Base-by-base conservation (phyloP, 2,329 filamentous ascomycete species). In the Diaporthe capsici region DNA sequence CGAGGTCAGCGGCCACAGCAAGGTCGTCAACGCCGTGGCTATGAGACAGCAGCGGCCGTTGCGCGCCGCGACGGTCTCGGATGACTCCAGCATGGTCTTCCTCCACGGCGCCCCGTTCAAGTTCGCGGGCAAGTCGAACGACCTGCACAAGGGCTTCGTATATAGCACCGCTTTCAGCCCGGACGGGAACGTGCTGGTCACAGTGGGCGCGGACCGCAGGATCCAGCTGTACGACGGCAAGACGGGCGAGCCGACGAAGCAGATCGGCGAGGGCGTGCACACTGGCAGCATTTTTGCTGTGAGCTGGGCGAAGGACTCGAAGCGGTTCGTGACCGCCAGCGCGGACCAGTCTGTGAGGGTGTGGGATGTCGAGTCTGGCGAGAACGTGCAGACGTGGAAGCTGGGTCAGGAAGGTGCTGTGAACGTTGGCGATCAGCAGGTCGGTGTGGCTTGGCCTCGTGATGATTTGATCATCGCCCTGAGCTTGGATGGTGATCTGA, bases 151-250 rank as follows among this genome's bases (percentile, higher is more conserved):
- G 81, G 95, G 96, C 77, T 98, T 97, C 83, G 92, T 98, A 25
- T 94, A 96, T 80, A 95, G 94, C 39, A 92, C 95, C 6, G 94
- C 92, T 2, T 99, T 98, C 84, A 96, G 95, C 39, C 96, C 96
- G 0, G 96, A 98, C 82, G 97, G 97, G 63, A 92, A 88, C 55
- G 87, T 88, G 51, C 87, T 99, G 77, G 94, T 97, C 47, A 98
- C 94, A 71, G 96, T 98, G 2, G 96, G 97, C 51, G 95, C 94
- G n/a, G 97, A 99, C 84, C 93, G 93, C 83, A 92, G 91, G 82
- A 98, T 99, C 78, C 97, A 97, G 88, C 87, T 99, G 13, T 99
- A 98, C 83, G 95, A 99, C 83, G 97, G 96, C 77, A 98, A 98
- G 89, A 98, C 95, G 22, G 97, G 97, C 42, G 95, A 98, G 82